Base-by-base conservation (phyloP, 1,139 yeast species). In the Taphrina sp. region DNA sequence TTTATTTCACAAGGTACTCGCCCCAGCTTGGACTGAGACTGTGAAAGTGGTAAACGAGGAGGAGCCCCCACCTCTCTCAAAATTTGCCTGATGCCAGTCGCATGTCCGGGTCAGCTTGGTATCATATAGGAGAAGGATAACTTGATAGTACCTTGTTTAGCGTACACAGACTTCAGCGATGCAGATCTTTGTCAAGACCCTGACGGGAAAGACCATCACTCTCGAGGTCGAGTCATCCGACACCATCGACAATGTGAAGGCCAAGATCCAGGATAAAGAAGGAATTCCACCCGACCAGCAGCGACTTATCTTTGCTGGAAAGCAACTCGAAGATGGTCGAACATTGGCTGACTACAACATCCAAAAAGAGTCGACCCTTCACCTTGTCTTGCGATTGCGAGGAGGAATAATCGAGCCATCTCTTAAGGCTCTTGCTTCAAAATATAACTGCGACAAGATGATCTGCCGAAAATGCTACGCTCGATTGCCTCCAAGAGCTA, bases 401-500 rank as follows among this genome's bases (percentile, higher is more conserved):
- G 95, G 95, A 80, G 88, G 89, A 79, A 83, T 83, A 81, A 92
- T 92, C 76, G 98, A 92, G 83, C 98, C 98, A 80, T 90, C 97
- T 72, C 85, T 92, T 74, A 92, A 90, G 82, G 96, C 94, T 71
- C 85, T 92, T 74, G 98, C 98, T 76, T 88, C 96, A 74, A 92
- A 92, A 81, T 92, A 86, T 89, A 92, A 92, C 95, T 92, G 97
- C 83, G 98, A 92, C 69, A 92, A 92, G 81, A 77, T 96, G 69
- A 92, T 92, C 76, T 92, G 98, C 83, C 95, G 98, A 80, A 87
- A 89, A 78, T 92, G 98, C 83, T 92, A 92, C 85, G 61, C 98
- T 72, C 94, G 98, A 84, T 89, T 92, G 75, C 98, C 98, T 74
- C 96, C 97, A 78, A 92, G 97, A 85, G 98, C 98, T 71, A 92